These are phyloP conservation scores for Excoecaria agallocha DNA, from an alignment of 345 rosid genomes.

Conservation along the genomic window DNA sequence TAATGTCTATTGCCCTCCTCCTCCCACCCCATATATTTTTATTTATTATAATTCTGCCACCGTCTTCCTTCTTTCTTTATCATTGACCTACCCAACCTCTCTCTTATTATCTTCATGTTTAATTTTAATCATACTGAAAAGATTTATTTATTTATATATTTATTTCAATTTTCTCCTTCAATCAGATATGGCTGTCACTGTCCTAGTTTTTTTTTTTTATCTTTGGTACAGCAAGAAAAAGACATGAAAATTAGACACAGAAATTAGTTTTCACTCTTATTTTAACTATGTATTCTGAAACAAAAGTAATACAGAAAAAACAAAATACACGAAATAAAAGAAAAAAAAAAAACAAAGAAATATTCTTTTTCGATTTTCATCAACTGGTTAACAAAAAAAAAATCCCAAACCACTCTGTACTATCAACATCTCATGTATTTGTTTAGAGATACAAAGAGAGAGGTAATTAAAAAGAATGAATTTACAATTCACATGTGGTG, in stretches of 20 bases:
- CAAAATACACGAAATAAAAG: not conserved
- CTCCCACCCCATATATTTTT: slow-evolving; percentile 19
- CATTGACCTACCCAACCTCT: slow-evolving; percentile 17
- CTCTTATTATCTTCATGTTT: slow-evolving; percentile 13
- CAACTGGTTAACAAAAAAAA: slow-evolving; percentile 2
- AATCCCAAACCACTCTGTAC: slow-evolving; percentile 34
- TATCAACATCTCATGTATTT: slow-evolving; percentile 28
- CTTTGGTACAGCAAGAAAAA: slow-evolving; percentile 18
- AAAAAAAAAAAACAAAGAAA: not conserved
- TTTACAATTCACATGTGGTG: slow-evolving; percentile 47
- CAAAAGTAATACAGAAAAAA: slow-evolving; percentile 18
- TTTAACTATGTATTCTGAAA: slow-evolving; percentile 17
- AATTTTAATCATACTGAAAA: not conserved
- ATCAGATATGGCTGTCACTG: not conserved
- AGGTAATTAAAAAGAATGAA: slow-evolving; percentile 14
- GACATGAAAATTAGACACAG: slow-evolving; percentile 18
- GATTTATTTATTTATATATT: not conserved
- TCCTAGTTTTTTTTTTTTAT: not conserved
- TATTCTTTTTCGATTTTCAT: not conserved
- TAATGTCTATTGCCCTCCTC: slow-evolving; percentile 4
- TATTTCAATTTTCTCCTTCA: not conserved
- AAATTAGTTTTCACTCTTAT: slow-evolving; percentile 26
- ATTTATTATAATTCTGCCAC: slow-evolving; percentile 24
- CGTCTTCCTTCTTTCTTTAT: slow-evolving; percentile 20
- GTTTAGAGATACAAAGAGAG: slow-evolving; percentile 1